Conservation (phyloP, 176 grass and related monocot genomes). For the Hyparrhenia diplandra region DNA sequence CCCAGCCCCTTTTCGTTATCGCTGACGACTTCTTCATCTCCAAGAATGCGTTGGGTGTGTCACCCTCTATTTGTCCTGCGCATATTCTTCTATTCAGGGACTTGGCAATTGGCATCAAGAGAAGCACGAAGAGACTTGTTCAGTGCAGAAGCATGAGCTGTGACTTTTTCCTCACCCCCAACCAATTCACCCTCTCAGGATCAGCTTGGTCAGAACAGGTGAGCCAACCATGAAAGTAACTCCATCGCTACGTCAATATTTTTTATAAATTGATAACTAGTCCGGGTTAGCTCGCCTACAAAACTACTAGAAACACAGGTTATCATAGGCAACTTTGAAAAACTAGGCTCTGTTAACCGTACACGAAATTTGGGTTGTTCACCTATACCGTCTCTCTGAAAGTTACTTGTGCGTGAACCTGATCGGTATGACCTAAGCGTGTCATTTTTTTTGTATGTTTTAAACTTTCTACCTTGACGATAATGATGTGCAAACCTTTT, state of each 20-base stretch:
- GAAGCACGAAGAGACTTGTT: conserved; percentile 1
- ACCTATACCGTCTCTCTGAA: neutral
- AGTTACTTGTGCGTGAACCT: neutral
- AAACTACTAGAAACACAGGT: neutral
- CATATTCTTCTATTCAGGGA: neutral
- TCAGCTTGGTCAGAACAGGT: conserved; percentile 31
- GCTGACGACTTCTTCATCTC: conserved; percentile 22
- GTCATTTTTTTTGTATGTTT: too few relatives aligned
- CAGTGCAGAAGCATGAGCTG: neutral
- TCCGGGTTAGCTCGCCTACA: neutral
- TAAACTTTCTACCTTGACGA: too few relatives aligned
- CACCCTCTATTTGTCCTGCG: neutral
- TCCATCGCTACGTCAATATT: neutral
- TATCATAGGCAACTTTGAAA: conserved; percentile 6
- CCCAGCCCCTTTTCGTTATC: neutral
- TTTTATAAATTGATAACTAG: neutral
- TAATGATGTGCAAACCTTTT: too few relatives aligned
- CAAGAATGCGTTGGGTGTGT: neutral
- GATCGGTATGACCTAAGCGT: too few relatives aligned
- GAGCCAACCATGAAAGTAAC: conserved; percentile 21
- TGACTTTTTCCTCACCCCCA: neutral
- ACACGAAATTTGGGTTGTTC: neutral
- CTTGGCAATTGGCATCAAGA: conserved; percentile 5
- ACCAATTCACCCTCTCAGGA: neutral
- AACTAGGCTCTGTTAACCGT: neutral